phyloP scores from a whole-genome alignment of 192 early-diverging fungal species.

The Entomortierella parvispora region DNA sequence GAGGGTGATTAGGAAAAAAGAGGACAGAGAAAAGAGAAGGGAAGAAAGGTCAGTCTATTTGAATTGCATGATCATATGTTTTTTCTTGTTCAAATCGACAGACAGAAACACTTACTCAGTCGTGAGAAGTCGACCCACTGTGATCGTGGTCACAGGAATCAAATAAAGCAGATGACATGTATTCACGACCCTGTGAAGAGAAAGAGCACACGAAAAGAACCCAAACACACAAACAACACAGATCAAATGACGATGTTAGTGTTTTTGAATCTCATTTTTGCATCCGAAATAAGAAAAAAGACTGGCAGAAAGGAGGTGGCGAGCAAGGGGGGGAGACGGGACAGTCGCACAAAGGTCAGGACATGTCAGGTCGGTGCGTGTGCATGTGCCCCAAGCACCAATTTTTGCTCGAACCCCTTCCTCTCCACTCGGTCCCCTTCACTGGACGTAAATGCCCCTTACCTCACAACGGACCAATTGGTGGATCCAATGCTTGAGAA shows the following conservation, averaged over 20 bases:
- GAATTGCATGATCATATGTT: too few species aligned
- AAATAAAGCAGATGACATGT: conserved; percentile 43
- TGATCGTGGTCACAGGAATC: conserved; percentile 42
- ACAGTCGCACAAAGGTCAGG: too few species aligned
- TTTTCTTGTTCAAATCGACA: conserved; percentile 4
- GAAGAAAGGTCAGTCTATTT: background rate
- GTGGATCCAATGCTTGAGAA: conserved; percentile 15
- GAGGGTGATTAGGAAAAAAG: background rate
- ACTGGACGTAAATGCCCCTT: background rate
- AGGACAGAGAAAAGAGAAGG: background rate
- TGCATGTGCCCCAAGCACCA: background rate
- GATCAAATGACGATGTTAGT: conserved; percentile 20
- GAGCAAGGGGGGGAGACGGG: too few species aligned
- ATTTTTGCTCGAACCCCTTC: background rate
- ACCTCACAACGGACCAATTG: conserved; percentile 37
- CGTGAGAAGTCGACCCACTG: conserved; percentile 27
- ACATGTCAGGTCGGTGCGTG: too few species aligned
- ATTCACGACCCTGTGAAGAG: conserved; percentile 20
- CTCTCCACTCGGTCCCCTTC: too few species aligned
- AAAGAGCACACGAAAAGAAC: background rate
- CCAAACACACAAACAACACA: background rate
- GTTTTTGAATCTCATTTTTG: too few species aligned
- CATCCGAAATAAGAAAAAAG: too few species aligned
- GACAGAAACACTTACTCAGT: conserved; percentile 33
- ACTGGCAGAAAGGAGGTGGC: too few species aligned